Evolutionary conservation across 108 stramenopile species (phyloP).

Genomic region (Nitzschia sp.): DNA sequence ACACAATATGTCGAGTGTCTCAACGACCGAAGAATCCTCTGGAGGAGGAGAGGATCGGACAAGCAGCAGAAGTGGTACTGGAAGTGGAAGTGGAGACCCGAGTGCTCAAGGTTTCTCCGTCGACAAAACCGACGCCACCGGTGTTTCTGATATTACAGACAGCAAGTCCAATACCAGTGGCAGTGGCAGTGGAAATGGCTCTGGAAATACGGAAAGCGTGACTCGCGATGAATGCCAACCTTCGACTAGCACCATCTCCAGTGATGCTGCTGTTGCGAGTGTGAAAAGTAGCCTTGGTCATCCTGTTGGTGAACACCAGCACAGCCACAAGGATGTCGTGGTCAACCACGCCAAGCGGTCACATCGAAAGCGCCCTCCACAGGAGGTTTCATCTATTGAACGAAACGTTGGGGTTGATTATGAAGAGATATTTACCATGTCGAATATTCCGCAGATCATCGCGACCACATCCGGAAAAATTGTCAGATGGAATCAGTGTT

Average conservation of each 20-base stretch:
- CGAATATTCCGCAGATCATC: slow-evolving; percentile 81
- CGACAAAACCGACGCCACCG: slow-evolving; percentile 50
- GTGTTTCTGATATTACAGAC: slow-evolving; percentile 73
- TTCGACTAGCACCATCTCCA: slow-evolving; percentile 54
- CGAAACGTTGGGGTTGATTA: slow-evolving; percentile 66
- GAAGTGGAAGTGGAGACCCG: slow-evolving; percentile 30
- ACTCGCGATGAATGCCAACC: neutral
- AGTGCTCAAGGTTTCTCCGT: slow-evolving; percentile 51
- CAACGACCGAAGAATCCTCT: slow-evolving; percentile 28
- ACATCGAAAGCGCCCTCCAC: slow-evolving; percentile 49
- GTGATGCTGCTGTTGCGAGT: slow-evolving; percentile 64
- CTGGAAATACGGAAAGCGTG: neutral
- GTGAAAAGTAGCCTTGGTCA: slow-evolving; percentile 33
- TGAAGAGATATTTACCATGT: slow-evolving; percentile 72
- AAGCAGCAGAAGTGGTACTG: slow-evolving; percentile 14
- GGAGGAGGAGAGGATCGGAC: neutral
- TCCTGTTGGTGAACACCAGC: slow-evolving; percentile 10
- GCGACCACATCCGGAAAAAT: slow-evolving; percentile 76
- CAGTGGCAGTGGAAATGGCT: slow-evolving; percentile 15
- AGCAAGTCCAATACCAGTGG: slow-evolving; percentile 57
- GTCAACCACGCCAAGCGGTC: slow-evolving; percentile 22
- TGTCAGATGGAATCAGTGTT: slow-evolving; percentile 80
- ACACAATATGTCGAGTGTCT: slow-evolving; percentile 12
- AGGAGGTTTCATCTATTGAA: slow-evolving; percentile 35
- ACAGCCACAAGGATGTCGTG: slow-evolving; percentile 35